Conservation (phyloP, 2,329 filamentous ascomycete species). For the Coniosporium uncinatum region DNA sequence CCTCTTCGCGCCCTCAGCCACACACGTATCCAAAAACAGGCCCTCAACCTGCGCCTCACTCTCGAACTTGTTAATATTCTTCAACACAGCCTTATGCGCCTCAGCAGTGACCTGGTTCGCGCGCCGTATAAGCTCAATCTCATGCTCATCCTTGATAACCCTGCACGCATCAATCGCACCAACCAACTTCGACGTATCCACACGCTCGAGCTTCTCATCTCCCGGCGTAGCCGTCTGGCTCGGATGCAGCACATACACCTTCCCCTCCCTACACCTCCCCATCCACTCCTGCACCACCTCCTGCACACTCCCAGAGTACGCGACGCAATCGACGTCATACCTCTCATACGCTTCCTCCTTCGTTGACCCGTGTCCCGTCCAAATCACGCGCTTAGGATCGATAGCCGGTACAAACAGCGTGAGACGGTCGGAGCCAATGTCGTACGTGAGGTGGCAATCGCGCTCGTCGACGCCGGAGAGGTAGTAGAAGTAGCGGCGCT, state of each 20-base stretch:
- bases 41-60: constrained; percentile 86
- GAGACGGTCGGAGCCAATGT: constrained; percentile 54
- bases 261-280: constrained; percentile 11
- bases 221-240: constrained; percentile 4
- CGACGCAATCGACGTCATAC: constrained; percentile 69
- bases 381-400: constrained; percentile 55
- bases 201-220: neutral
- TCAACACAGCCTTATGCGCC: constrained; percentile 70
- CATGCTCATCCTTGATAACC: constrained; percentile 78
- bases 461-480: constrained; percentile 47
- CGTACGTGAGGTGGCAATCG: constrained; percentile 51
- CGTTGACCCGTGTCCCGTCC: constrained; percentile 56
- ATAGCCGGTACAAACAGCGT: constrained; percentile 70
- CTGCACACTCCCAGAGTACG: constrained; percentile 44
- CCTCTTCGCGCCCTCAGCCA: constrained; percentile 63
- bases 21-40: constrained; percentile 67
- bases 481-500: constrained; percentile 58
- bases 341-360: constrained; percentile 49
- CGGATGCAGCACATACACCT: constrained; percentile 28
- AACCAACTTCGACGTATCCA: constrained; percentile 37
- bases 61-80: constrained; percentile 52
- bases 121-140: constrained; percentile 73
- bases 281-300: constrained; percentile 22
- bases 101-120: constrained; percentile 76
- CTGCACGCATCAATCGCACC: constrained; percentile 74